Percentiles rank a stretch among this genome's conserved stretches.
These are phyloP conservation scores for Cutaneotrichosporon dermatis DNA, from an alignment of 1,284 basidiomycete species.

Conservation along the genomic window DNA sequence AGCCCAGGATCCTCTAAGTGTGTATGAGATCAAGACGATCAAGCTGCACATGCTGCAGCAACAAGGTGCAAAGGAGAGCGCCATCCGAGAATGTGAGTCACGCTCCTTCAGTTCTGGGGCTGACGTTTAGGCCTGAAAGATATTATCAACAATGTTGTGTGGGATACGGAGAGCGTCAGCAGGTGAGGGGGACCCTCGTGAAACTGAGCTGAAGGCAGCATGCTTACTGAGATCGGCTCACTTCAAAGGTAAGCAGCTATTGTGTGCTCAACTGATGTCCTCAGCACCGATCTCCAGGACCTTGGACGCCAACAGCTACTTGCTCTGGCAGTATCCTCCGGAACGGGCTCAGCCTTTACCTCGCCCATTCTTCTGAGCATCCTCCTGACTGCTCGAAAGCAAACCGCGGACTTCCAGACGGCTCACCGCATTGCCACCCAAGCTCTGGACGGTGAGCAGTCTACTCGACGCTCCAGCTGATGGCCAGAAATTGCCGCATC, in stretches of 20 bases:
- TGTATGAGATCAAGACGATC: conserved; percentile 8
- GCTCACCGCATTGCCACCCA: background rate
- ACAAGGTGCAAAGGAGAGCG: conserved; percentile 7
- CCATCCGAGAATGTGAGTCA: background rate
- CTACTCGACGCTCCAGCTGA: background rate
- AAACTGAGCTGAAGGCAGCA: background rate
- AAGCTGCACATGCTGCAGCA: conserved; percentile 7
- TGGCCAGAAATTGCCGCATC: background rate
- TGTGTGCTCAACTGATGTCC: background rate
- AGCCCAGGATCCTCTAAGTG: conserved; percentile 2
- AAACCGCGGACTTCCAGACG: background rate
- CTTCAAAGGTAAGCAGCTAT: background rate
- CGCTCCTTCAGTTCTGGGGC: background rate
- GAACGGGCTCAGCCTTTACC: too few relatives aligned
- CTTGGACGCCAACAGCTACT: conserved; percentile 1
- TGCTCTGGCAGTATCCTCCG: too few relatives aligned
- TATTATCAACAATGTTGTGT: background rate
- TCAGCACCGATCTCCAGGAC: conserved; percentile 13
- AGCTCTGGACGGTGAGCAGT: conserved; percentile 5
- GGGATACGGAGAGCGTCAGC: conserved; percentile 5
- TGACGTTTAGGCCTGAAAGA: background rate
- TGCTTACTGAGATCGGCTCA: conserved; percentile 4
- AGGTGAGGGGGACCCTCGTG: too few relatives aligned
- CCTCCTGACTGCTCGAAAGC: conserved; percentile 6
- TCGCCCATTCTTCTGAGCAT: conserved; percentile 10